Evolutionary conservation across 139 green algal species (phyloP), one percentile per base, ranked within the genome.

Genomic region (Chlamydomonas sp.): DNA sequence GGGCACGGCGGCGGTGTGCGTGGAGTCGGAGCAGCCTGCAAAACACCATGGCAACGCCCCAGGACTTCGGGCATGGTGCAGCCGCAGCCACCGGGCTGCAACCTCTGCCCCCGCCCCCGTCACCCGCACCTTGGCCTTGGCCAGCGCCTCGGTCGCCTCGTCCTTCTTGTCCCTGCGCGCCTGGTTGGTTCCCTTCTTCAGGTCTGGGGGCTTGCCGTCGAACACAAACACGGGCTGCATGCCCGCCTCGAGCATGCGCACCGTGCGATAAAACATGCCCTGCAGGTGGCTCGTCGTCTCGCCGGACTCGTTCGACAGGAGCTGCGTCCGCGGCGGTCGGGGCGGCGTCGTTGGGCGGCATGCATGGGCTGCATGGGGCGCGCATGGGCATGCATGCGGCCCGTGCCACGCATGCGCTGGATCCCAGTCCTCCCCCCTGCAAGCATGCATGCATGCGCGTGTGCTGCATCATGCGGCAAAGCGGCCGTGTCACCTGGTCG

Each of bases 191-290:
- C 36, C 62, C 35, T 64, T 72, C 83, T 99, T 99, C 13, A 97
- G 77, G 47, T 92, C 74, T 2, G 95, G 95, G 2, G 95, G 85
- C 75, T 97, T 96, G 60, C 95, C 95, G 48, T 99, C 95, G 79
- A 99, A 99, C 5, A 99, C 91, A 78, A 96, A 98, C 67, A 98
- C 86, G 10, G 94, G 94, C 65, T 92, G 91, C 47, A 67, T 66
- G 61, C 76, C 91, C 5, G 90, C 90, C 66, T 99, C 92, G 24
- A 99, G 74, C 91, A 99, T 96, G 3, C 88, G 84, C 2, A 80
- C 83, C 29, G 95, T 99, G 26, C 95, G 79, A 73, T 89, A 96
- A 63, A 99, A 97, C 92, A 99, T 97, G 37, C 95, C 95, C 68
- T 91, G 79, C 20, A 90, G 43, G 58, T 88, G 84, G 47, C 89